phyloP scores from a whole-genome alignment of 441 rosid species.

The Jatropha multifida region DNA sequence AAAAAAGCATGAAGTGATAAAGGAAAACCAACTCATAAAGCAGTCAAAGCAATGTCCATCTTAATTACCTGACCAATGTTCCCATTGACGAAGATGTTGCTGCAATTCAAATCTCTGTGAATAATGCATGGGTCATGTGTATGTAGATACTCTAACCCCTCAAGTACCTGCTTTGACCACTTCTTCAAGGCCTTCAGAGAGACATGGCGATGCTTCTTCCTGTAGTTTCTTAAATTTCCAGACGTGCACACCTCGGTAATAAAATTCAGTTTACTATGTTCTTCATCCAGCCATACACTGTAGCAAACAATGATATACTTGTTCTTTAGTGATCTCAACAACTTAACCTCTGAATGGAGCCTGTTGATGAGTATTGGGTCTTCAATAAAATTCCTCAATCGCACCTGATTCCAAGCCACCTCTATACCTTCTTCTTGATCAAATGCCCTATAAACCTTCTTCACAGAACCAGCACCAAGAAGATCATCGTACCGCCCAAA shows the following conservation, averaged over 20 bases:
- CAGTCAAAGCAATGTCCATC: background rate
- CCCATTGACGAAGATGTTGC: constrained; percentile 72
- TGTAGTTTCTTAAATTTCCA: constrained; percentile 59
- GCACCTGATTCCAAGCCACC: constrained; percentile 81
- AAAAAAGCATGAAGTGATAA: background rate
- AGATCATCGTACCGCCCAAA: constrained; percentile 57
- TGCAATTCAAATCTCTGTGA: constrained; percentile 71
- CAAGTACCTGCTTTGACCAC: constrained; percentile 70
- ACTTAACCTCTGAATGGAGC: constrained; percentile 61
- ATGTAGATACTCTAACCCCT: constrained; percentile 67
- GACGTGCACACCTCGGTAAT: constrained; percentile 74
- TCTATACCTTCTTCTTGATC: constrained; percentile 74
- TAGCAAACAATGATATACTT: constrained; percentile 60
- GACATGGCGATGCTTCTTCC: constrained; percentile 72
- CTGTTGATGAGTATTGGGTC: constrained; percentile 53
- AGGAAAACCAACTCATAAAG: background rate
- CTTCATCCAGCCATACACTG: constrained; percentile 56
- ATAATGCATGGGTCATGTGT: constrained; percentile 65
- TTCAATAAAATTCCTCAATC: constrained; percentile 45
- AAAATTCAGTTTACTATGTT: constrained; percentile 50
- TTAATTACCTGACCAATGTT: constrained; percentile 56
- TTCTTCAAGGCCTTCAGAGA: constrained; percentile 75
- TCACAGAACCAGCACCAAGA: constrained; percentile 65
- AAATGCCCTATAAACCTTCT: constrained; percentile 70
- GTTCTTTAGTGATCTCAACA: constrained; percentile 60